Conservation (phyloP, 2,329 filamentous ascomycete species). For the Ceratocystis albifundus region DNA sequence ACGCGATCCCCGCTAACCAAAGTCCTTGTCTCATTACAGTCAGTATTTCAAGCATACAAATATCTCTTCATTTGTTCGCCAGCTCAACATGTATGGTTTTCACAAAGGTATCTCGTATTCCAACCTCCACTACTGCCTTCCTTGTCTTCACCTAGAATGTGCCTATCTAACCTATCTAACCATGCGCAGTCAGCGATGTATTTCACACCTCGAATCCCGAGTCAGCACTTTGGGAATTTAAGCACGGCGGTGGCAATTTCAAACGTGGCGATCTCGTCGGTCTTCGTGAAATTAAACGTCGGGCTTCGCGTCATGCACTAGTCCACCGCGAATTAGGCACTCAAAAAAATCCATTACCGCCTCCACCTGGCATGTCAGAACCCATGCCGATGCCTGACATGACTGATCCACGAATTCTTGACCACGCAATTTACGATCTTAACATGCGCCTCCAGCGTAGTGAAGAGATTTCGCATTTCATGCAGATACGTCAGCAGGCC, state of each 20-base stretch:
- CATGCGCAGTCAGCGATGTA: constrained; percentile 73
- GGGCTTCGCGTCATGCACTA: constrained; percentile 82
- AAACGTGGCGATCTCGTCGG: constrained; percentile 88
- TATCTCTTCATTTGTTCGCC: constrained; percentile 93
- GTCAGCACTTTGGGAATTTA: constrained; percentile 95
- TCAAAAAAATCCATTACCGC: constrained; percentile 35
- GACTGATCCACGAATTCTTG: constrained; percentile 60
- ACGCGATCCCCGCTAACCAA: neutral
- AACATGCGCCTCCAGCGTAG: constrained; percentile 63
- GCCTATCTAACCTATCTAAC: constrained; percentile 18
- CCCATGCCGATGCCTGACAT: constrained; percentile 55
- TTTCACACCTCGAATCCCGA: constrained; percentile 93
- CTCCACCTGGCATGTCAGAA: constrained; percentile 64
- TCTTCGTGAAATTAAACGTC: constrained; percentile 85
- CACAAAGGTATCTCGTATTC: constrained; percentile 64
- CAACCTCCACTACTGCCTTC: neutral
- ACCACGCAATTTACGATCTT: constrained; percentile 74
- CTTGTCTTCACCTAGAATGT: neutral
- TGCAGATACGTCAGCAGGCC: constrained; percentile 70
- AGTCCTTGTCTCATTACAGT: constrained; percentile 35
- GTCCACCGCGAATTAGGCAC: constrained; percentile 88
- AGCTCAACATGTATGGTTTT: constrained; percentile 99
- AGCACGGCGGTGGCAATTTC: constrained; percentile 94
- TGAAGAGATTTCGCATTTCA: constrained; percentile 69
- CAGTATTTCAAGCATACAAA: constrained; percentile 99